Base-by-base conservation (phyloP, 129 eudicot species). In the Pseudognaphalium luteoalbum region DNA sequence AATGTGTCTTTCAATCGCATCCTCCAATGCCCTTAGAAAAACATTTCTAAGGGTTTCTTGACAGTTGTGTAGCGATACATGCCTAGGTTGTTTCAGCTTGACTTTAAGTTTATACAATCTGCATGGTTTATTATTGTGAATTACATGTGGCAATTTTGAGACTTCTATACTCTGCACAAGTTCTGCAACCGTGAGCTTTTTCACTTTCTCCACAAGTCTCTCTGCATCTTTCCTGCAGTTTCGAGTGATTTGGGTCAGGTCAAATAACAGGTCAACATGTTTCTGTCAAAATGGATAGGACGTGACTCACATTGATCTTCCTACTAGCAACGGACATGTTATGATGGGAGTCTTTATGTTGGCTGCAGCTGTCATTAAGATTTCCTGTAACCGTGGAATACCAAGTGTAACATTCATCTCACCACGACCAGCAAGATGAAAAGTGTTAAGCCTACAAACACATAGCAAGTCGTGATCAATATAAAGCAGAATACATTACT, bases 401-500 rank as follows among this genome's bases (percentile, higher is more conserved):
- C 99, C 99, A 10, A 91, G 91, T 44, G 99, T 94, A 2, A 94
- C 99, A 80, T 94, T 94, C 99, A 94, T 91, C 81, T 94, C 99
- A 52, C 99, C 99, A 73, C 99, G 92, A 22, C 99, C 99, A 35
- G 99, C 99, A 78, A 91, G 97, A 91, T 94, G 99, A 81, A 94
- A 94, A 25, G 99, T 94, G 76, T 94, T 94, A 60, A 94, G 89
- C 75, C 98, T 93, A 90, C 68, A 78, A 81, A 79, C 20, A 3
- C 28, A 16, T 74, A 60, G 71, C 68, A 70, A 28, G 15, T 17
- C 22, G 0, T 22, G 54, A 56, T 72, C 67, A 75, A 8, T 5
- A 74, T 25, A 73, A 25, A 63, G 50, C 79, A 63, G 52, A 64
- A 17, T 11, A 68, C 57, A 39, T 22, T 28, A 64, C 22, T 25